phyloP scores from a whole-genome alignment of 345 rosid species.

The Pistacia integerrima region DNA sequence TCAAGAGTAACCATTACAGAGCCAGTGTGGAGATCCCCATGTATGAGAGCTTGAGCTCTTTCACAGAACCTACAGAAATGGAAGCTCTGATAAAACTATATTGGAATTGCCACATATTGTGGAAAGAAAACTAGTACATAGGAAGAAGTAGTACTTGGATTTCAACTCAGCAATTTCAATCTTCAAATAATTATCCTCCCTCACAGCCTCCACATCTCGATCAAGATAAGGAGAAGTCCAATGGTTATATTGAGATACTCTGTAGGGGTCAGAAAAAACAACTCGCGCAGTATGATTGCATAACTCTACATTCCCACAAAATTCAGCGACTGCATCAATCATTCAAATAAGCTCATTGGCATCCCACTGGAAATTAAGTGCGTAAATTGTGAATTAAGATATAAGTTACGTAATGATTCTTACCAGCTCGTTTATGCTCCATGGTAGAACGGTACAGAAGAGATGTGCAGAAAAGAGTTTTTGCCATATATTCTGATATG shows the following conservation, averaged over 20 bases:
- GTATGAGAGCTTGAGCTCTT: slow-evolving; percentile 85
- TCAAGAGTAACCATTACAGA: slow-evolving; percentile 84
- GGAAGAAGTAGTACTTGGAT: slow-evolving; percentile 55
- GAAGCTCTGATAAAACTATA: slow-evolving; percentile 4
- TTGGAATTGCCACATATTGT: too few species aligned
- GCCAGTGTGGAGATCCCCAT: slow-evolving; percentile 95
- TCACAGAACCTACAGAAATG: slow-evolving; percentile 75
- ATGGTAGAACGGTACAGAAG: slow-evolving; percentile 71
- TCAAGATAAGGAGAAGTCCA: slow-evolving; percentile 92
- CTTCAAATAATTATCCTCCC: slow-evolving; percentile 70
- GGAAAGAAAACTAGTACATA: slow-evolving; percentile 2
- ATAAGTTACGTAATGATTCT: not conserved
- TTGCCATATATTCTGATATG: slow-evolving; percentile 82
- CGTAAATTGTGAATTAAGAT: not conserved
- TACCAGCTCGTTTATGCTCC: slow-evolving; percentile 78
- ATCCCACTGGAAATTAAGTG: not conserved
- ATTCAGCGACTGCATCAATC: slow-evolving; percentile 78
- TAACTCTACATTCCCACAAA: slow-evolving; percentile 88
- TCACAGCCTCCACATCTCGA: slow-evolving; percentile 71
- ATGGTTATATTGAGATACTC: slow-evolving; percentile 64
- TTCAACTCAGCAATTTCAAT: slow-evolving; percentile 84
- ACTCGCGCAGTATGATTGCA: slow-evolving; percentile 94
- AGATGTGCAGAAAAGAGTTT: slow-evolving; percentile 78
- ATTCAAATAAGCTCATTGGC: slow-evolving; percentile 11
- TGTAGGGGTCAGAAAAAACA: slow-evolving; percentile 93